Base-by-base conservation (phyloP, 139 green algal genomes). In the Haematococcus lacustris region DNA sequence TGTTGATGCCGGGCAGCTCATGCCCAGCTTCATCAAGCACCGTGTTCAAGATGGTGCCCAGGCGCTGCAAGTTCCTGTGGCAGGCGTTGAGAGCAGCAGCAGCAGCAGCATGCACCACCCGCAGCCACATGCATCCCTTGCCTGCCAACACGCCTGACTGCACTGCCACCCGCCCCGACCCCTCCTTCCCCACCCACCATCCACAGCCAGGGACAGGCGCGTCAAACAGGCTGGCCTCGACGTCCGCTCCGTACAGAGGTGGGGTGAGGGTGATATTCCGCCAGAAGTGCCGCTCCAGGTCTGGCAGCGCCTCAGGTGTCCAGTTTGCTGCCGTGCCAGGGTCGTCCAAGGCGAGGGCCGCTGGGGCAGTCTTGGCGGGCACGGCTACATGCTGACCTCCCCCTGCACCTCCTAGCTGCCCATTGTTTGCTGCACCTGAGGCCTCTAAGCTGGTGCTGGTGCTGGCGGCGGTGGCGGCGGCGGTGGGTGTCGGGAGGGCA, bases 171-270 rank as follows among this genome's bases (percentile, higher is more conserved):
- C 4, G 28, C 2, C 37, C 25, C 33, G 23, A 23, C 32, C 53
- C 3, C 3, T 35, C 17, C 47, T 25, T 13, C n/a, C n/a, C 34
- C 26, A 28, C 47, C 3, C 9, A 2, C 66, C 30, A 50, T 33
- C 9, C 33, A 38, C 33, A 85, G 76, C 77, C 80, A 74, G 33
- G 75, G n/a, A n/a, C 35, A 23, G 73, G 53, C 43, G 78, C 63
- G 60, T 96, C 91, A 73, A 92, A 96, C 32, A 97, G 78, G 7
- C 76, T 85, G 0, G 89, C 86, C 0, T 77, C 51, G 5, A 88
- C 80, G 71, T 97, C 92, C 1, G 92, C 92, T 26, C 91, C 91
- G 83, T 97, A 97, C 28, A 94, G 78, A 1, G 92, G 91, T 7
- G 88, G 86, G 37, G 71, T 72, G 26, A 85, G 72, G 3, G 76